Evolutionary conservation across 768 basidiomycete species (phyloP).

Genomic region (Phlebiopsis flavidoalba): DNA sequence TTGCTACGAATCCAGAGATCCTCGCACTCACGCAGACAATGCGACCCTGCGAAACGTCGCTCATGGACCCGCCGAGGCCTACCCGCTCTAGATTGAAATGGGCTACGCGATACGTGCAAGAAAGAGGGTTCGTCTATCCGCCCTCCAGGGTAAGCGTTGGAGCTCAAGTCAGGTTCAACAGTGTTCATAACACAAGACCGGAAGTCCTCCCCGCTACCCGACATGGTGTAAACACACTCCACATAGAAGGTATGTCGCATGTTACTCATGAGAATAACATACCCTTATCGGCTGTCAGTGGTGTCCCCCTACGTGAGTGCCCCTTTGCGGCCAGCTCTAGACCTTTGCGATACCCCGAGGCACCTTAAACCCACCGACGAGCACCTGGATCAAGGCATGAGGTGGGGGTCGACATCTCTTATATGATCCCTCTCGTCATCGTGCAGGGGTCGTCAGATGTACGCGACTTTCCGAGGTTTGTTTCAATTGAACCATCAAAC

Average conservation of each 20-base stretch:
- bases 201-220: background rate
- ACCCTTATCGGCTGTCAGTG: background rate
- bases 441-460: background rate
- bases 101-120: background rate
- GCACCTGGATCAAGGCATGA: background rate
- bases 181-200: background rate
- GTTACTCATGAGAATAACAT: background rate
- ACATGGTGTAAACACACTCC: background rate
- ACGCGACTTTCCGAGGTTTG: background rate
- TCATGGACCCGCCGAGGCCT: background rate
- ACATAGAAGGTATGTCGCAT: background rate
- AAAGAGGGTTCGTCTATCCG: background rate
- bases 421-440: background rate
- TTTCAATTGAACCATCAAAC: background rate
- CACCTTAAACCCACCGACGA: background rate
- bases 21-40: background rate
- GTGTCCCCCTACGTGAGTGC: background rate
- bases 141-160: background rate
- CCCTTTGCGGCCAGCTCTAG: background rate
- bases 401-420: background rate
- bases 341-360: background rate
- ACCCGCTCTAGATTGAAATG: background rate
- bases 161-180: background rate
- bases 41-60: background rate
- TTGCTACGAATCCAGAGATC: background rate